A percentile compares a stretch with the other conserved stretches of the same genome.
phyloP scores from a whole-genome alignment of 768 basidiomycete genomes.

The Mycena rosella region DNA sequence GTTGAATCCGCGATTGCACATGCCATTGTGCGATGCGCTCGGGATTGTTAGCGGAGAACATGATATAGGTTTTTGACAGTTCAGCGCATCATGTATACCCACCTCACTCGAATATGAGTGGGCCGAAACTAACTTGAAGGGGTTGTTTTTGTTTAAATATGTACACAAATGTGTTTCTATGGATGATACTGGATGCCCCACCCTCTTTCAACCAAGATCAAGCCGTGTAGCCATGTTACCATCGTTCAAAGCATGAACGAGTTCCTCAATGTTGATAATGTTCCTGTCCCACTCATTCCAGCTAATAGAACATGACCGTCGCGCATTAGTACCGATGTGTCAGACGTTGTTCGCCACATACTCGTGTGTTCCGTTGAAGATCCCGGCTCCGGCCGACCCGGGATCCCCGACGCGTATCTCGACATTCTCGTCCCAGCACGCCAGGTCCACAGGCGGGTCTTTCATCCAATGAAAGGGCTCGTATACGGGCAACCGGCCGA shows the following conservation, averaged over 20 bases:
- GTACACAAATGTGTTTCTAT: too few relatives aligned
- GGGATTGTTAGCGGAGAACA: constrained; percentile 21
- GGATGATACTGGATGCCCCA: too few relatives aligned
- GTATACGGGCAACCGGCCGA: constrained; percentile 1
- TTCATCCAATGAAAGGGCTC: neutral
- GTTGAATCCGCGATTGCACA: constrained; percentile 22
- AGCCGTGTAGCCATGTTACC: neutral
- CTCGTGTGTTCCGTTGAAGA: too few relatives aligned
- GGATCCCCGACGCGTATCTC: neutral
- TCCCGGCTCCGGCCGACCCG: too few relatives aligned
- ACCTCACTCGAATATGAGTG: too few relatives aligned
- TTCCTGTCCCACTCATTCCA: neutral
- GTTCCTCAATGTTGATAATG: neutral
- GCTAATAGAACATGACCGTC: neutral
- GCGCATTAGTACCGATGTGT: too few relatives aligned
- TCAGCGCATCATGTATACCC: too few relatives aligned
- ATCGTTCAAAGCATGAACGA: neutral
- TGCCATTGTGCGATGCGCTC: constrained; percentile 25
- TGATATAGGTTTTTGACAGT: too few relatives aligned
- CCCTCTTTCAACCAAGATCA: neutral
- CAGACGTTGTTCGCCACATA: too few relatives aligned
- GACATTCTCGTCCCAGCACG: neutral
- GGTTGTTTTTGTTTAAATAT: too few relatives aligned
- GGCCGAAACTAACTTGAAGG: too few relatives aligned
- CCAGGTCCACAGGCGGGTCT: neutral